Conservation (phyloP, 805 yeast species). For the Nakazawaea wyomingensis region DNA sequence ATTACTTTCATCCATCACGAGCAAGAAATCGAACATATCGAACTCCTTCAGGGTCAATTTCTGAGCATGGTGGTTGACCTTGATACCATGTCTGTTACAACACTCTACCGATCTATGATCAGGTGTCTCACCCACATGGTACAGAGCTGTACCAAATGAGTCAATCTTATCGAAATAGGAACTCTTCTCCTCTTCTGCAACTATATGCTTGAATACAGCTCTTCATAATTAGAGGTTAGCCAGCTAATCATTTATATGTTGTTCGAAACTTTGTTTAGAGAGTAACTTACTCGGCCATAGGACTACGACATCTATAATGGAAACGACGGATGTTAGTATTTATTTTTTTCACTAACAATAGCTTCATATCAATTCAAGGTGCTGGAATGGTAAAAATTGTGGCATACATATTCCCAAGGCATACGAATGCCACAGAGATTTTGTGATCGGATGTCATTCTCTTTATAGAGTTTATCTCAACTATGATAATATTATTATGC, state of each 20-base stretch:
- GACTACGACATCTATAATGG: slow-evolving; percentile 90
- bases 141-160: slow-evolving; percentile 86
- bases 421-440: slow-evolving; percentile 78
- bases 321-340: no score
- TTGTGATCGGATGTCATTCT: slow-evolving; percentile 11
- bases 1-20: slow-evolving; percentile 70
- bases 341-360: no score
- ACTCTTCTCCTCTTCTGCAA: slow-evolving; percentile 41
- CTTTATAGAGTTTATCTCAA: no score
- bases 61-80: slow-evolving; percentile 72
- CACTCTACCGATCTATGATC: slow-evolving; percentile 69
- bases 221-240: no score
- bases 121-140: slow-evolving; percentile 79
- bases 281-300: slow-evolving; percentile 76
- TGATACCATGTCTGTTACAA: slow-evolving; percentile 67
- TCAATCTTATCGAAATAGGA: slow-evolving; percentile 55
- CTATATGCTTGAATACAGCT: slow-evolving; percentile 73
- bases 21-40: slow-evolving; percentile 55
- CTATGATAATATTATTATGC: no score
- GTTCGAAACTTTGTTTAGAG: neutral
- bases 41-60: slow-evolving; percentile 51
- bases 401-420: slow-evolving; percentile 88
- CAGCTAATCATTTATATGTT: no score
- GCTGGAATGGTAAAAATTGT: no score
- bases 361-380: no score